Percentiles rank a stretch among this genome's conserved stretches.
phyloP scores from a whole-genome alignment of 2,329 filamentous ascomycete species.

The Paraconiothyrium sp. region DNA sequence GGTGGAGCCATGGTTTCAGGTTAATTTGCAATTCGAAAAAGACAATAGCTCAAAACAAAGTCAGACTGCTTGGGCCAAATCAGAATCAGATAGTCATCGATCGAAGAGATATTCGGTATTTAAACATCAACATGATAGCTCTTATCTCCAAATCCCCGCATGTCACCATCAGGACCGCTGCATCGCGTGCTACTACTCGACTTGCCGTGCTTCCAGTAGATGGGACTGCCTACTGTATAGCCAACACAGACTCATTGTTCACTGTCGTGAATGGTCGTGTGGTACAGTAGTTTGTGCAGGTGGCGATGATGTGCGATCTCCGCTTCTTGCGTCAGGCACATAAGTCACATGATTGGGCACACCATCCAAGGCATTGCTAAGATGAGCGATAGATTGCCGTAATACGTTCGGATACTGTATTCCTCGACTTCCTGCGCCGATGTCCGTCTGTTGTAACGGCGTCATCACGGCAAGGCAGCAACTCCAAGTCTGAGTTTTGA shows the following conservation, averaged over 20 bases:
- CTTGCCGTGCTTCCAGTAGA: neutral
- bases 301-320: conserved; percentile 7
- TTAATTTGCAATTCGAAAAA: neutral
- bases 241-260: conserved; percentile 50
- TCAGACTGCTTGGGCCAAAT: no score
- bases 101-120: neutral
- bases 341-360: no score
- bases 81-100: neutral
- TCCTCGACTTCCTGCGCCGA: no score
- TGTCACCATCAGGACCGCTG: conserved; percentile 3
- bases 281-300: neutral
- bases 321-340: conserved; percentile 18
- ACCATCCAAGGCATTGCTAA: no score
- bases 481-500: neutral
- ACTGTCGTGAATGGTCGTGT: neutral
- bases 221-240: neutral
- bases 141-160: conserved; percentile 2
- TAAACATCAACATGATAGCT: neutral
- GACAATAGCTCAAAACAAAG: neutral
- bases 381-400: no score
- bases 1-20: conserved; percentile 7
- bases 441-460: no score
- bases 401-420: no score
- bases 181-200: neutral
- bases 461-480: no score